A percentile compares a stretch with the other conserved stretches of the same genome.
phyloP scores from a whole-genome alignment of 192 early-diverging fungal species.

The Lobosporangium transversale region DNA sequence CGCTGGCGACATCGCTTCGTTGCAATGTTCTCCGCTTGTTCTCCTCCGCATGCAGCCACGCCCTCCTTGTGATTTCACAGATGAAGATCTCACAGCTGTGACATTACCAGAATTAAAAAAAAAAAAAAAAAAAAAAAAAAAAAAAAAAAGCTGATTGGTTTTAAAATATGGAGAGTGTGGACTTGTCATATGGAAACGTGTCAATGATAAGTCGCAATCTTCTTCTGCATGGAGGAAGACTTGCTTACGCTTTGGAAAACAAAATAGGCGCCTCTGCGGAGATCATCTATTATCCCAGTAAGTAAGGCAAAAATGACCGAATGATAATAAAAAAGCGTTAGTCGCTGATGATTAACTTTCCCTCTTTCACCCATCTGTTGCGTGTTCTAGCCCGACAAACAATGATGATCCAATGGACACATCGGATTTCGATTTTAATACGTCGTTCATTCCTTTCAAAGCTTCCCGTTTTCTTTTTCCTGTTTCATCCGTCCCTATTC shows the following conservation, averaged over 20 bases:
- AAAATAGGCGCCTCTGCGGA: slow-evolving; percentile 83
- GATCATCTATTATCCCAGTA: slow-evolving; percentile 16
- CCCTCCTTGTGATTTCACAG: slow-evolving; percentile 84
- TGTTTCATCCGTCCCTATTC: not conserved
- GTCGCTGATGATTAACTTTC: not conserved
- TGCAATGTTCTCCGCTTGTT: slow-evolving; percentile 96
- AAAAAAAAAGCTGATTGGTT: not conserved
- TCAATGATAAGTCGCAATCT: no score
- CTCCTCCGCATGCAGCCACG: slow-evolving; percentile 94
- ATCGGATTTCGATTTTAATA: no score
- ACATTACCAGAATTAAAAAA: no score
- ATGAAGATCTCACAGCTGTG: slow-evolving; percentile 95
- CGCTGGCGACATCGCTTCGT: slow-evolving; percentile 88
- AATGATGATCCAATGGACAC: no score
- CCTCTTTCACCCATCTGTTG: no score
- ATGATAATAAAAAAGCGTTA: slow-evolving; percentile 11
- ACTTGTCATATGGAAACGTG: no score
- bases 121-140: not conserved
- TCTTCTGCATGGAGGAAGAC: no score
- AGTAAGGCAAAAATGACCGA: not conserved
- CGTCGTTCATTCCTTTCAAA: no score
- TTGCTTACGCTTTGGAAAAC: slow-evolving; percentile 80
- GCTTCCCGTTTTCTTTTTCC: not conserved
- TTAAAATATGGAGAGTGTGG: not conserved
- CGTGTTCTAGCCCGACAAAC: no score